Conservation (phyloP, 139 green algal species). For the Monoraphidium neglectum region DNA sequence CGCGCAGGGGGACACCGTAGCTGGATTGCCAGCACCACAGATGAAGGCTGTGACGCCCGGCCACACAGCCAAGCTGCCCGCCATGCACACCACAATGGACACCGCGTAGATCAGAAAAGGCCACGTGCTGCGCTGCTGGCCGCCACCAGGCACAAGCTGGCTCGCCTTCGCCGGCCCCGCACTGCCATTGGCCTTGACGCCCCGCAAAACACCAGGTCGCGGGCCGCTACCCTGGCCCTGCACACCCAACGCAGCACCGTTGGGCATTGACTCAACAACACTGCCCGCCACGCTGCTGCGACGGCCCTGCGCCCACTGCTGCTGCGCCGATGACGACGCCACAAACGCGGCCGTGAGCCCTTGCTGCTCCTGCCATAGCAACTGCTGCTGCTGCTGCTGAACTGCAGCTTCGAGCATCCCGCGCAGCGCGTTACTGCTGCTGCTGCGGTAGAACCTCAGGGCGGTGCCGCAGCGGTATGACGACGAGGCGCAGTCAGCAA, state of each 20-base stretch:
- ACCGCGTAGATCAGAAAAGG: constrained; percentile 24
- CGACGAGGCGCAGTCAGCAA: not conserved
- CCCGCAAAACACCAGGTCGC: no score
- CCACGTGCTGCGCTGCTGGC: not conserved
- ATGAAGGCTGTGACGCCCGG: constrained; percentile 43
- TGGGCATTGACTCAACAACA: no score
- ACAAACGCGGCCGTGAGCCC: not conserved
- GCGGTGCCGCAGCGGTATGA: not conserved
- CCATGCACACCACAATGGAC: constrained; percentile 23
- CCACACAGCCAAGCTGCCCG: constrained; percentile 32
- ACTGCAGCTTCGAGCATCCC: no score
- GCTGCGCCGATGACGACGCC: not conserved
- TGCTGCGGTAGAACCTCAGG: not conserved
- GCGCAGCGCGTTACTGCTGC: no score
- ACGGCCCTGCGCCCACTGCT: not conserved
- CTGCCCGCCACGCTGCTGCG: not conserved
- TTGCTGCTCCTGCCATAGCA: not conserved
- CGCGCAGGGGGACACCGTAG: constrained; percentile 25
- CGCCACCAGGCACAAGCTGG: no score
- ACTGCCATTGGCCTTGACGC: no score
- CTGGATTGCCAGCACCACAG: constrained; percentile 37
- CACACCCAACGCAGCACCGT: no score
- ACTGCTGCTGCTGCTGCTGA: constrained; percentile 8
- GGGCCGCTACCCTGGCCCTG: no score
- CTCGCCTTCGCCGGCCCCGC: no score